A percentile compares a stretch with the other conserved stretches of the same genome.
Evolutionary conservation across 257 asterid genomes (phyloP).

Genomic region (Solanum clarkiae): DNA sequence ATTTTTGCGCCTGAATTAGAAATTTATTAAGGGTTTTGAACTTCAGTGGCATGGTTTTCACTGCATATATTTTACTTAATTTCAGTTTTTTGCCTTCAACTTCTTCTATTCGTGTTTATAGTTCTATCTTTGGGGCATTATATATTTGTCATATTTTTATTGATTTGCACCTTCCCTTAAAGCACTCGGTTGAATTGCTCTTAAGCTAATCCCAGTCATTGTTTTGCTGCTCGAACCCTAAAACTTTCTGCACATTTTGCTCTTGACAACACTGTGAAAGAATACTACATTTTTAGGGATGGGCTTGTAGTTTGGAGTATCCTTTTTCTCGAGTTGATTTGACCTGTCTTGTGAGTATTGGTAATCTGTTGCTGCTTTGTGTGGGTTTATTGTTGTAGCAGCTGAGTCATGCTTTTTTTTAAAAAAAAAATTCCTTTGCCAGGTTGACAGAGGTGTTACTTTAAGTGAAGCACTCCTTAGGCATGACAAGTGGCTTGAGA

Average conservation of each 20-base stretch:
- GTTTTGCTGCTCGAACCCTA: not conserved
- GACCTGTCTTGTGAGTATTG: not conserved
- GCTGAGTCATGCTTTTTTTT: not conserved
- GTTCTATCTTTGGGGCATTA: not conserved
- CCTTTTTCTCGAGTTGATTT: not conserved
- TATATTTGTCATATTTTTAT: not conserved
- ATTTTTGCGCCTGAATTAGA: not conserved
- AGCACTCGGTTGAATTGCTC: not conserved
- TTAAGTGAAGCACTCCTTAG: conserved; percentile 72
- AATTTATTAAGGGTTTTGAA: not conserved
- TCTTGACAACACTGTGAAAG: not conserved
- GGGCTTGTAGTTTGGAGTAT: not conserved
- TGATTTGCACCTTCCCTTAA: not conserved
- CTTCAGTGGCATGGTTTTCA: not conserved
- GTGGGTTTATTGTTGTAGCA: not conserved
- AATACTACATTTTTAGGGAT: not conserved
- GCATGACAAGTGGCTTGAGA: conserved; percentile 88
- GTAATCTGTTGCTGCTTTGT: not conserved
- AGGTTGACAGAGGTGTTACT: conserved; percentile 82
- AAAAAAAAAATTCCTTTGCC: not conserved
- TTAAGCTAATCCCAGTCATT: not conserved
- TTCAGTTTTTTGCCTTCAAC: not conserved
- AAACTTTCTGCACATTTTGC: not conserved
- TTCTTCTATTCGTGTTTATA: not conserved
- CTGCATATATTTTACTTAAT: not conserved